Evolutionary conservation across 2,329 filamentous ascomycete species (phyloP).

Genomic region (Claviceps sp.): DNA sequence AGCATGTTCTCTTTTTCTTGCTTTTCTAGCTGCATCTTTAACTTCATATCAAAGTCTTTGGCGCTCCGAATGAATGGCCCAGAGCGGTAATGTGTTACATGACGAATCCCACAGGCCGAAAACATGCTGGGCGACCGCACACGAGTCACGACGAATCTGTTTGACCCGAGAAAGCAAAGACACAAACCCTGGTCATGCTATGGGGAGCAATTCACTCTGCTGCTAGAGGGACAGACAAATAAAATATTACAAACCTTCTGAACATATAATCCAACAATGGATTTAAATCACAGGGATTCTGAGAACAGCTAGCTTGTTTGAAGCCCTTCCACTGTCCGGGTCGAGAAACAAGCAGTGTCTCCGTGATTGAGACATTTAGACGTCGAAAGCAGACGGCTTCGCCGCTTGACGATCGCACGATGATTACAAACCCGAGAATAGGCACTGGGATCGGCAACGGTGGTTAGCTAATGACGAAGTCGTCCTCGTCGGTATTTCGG

Average conservation of each 20-base stretch:
- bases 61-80: background rate
- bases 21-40: background rate
- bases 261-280: constrained; percentile 27
- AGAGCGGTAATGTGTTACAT: too few species aligned
- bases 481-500: background rate
- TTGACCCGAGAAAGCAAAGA: too few species aligned
- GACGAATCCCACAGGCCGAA: too few species aligned
- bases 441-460: background rate
- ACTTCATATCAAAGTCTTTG: background rate
- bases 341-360: too few species aligned
- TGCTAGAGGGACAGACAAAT: background rate
- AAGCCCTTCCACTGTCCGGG: too few species aligned
- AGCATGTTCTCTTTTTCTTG: background rate
- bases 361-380: too few species aligned
- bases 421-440: background rate
- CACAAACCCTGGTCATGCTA: background rate
- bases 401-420: background rate
- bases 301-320: too few species aligned
- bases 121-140: too few species aligned
- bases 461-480: background rate
- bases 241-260: background rate
- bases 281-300: constrained; percentile 7
- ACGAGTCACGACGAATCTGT: too few species aligned
- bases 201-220: background rate
- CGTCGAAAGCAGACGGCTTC: too few species aligned